These are phyloP conservation scores for Ramaria sp. DNA, from an alignment of 768 basidiomycete species.

Conservation along the genomic window DNA sequence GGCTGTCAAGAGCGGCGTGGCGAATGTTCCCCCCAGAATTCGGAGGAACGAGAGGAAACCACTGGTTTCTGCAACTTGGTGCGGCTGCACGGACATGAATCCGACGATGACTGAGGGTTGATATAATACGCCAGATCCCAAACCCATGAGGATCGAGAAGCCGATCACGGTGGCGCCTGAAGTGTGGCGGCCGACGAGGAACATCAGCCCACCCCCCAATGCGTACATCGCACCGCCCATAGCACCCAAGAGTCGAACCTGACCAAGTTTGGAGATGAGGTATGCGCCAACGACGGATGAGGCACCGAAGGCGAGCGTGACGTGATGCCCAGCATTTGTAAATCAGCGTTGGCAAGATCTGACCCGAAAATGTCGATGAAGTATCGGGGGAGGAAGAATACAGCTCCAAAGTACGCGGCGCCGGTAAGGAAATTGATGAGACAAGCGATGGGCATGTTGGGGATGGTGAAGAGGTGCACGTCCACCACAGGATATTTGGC, in stretches of 20 bases:
- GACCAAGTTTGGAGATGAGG: slow-evolving; percentile 21
- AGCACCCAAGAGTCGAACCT: slow-evolving; percentile 23
- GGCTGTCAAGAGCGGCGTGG: no score
- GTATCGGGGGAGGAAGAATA: slow-evolving; percentile 28
- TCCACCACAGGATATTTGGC: slow-evolving; percentile 25
- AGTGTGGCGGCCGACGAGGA: no score
- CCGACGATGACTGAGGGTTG: no score
- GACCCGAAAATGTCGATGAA: slow-evolving; percentile 28
- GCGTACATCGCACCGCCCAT: no score
- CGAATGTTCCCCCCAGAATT: no score
- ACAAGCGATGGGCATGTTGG: slow-evolving; percentile 27
- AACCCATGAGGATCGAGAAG: no score
- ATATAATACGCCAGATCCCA: no score
- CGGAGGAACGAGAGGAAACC: no score
- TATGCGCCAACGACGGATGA: slow-evolving; percentile 27
- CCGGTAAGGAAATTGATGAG: slow-evolving; percentile 29
- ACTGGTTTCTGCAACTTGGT: no score
- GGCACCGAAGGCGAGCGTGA: slow-evolving; percentile 23
- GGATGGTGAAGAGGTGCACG: slow-evolving; percentile 22
- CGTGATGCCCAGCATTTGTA: slow-evolving; percentile 26
- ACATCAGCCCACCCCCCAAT: no score
- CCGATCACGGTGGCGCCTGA: no score
- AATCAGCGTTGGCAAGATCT: slow-evolving; percentile 23
- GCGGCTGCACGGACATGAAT: no score
- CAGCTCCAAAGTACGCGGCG: slow-evolving; percentile 26